phyloP scores from a whole-genome alignment of 169 alveolate genomes.

The Theileria equi region DNA sequence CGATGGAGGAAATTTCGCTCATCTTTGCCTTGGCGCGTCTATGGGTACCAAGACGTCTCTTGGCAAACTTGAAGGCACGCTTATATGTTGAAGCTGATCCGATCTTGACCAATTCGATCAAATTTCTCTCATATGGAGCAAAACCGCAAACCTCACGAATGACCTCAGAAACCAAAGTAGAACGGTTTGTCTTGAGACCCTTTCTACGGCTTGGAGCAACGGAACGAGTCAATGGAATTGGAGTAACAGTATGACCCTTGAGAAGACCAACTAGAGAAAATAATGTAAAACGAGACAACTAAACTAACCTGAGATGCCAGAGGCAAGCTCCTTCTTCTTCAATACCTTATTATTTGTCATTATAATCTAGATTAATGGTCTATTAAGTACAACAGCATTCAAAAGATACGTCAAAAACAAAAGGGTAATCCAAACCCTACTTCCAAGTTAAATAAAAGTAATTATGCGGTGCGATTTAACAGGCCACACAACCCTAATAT shows the following conservation, averaged over 20 bases:
- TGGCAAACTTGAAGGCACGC: conserved; percentile 97
- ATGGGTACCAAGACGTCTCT: conserved; percentile 98
- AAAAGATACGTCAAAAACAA: no score
- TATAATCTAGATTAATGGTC: neutral
- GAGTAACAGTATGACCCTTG: conserved; percentile 81
- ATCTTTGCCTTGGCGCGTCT: conserved; percentile 97
- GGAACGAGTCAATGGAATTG: conserved; percentile 66
- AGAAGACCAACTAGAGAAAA: conserved; percentile 71
- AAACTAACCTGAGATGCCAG: conserved; percentile 55
- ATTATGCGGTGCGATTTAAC: no score
- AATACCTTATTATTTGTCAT: conserved; percentile 54
- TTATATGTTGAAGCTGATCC: conserved; percentile 96
- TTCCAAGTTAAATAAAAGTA: no score
- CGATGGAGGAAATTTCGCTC: conserved; percentile 86
- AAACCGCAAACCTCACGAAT: conserved; percentile 97
- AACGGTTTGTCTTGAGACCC: conserved; percentile 88
- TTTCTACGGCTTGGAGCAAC: conserved; percentile 82
- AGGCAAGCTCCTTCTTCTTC: conserved; percentile 52
- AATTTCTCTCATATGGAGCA: conserved; percentile 97
- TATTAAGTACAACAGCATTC: neutral
- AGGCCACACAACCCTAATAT: no score
- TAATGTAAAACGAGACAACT: neutral
- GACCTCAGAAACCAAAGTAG: conserved; percentile 87
- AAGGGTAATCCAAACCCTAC: no score
- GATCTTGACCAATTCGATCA: conserved; percentile 96